Conservation (phyloP, 805 yeast species). For the Monosporozyma aerobia region DNA sequence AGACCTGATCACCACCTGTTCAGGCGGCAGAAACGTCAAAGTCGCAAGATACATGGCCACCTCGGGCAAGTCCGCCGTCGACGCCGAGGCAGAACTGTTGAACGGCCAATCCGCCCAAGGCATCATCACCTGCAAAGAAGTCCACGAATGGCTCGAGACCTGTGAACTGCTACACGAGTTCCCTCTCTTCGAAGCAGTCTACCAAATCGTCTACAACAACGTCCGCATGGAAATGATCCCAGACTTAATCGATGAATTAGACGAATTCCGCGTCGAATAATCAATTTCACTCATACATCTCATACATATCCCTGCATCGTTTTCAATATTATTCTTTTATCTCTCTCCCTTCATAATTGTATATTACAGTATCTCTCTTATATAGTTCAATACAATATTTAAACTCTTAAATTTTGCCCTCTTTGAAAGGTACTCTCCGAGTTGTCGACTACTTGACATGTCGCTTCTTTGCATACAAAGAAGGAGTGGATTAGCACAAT, state of each 20-base stretch:
- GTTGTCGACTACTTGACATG: no score
- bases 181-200: constrained; percentile 63
- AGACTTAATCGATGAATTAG: constrained; percentile 46
- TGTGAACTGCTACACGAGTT: constrained; percentile 47
- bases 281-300: not conserved
- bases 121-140: constrained; percentile 81
- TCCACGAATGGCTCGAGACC: constrained; percentile 63
- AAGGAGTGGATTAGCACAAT: no score
- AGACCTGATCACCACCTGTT: constrained; percentile 92
- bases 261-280: constrained; percentile 9
- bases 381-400: no score
- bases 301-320: not conserved
- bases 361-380: no score
- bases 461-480: no score
- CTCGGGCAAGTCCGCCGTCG: constrained; percentile 65
- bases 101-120: constrained; percentile 98
- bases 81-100: constrained; percentile 74
- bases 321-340: not conserved
- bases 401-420: no score
- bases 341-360: not conserved
- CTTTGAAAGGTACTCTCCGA: no score
- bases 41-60: constrained; percentile 83
- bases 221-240: constrained; percentile 72
- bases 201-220: constrained; percentile 70
- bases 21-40: constrained; percentile 93